phyloP scores from a whole-genome alignment of 139 green algal species.

The Coelastrella sp. region DNA sequence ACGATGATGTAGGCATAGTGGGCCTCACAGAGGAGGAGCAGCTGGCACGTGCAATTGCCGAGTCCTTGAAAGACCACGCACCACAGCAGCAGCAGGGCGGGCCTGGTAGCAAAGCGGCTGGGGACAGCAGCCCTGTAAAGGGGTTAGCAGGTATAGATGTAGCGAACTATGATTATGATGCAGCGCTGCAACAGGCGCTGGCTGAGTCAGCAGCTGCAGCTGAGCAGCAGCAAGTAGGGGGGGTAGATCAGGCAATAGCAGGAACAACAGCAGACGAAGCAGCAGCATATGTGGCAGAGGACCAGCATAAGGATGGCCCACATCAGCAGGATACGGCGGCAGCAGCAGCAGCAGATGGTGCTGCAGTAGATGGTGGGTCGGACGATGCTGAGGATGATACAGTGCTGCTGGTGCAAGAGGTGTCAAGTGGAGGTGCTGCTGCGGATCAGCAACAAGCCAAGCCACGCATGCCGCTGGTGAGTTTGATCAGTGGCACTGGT shows the following conservation, averaged over 20 bases:
- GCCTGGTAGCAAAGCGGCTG: neutral
- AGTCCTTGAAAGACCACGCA: constrained; percentile 27
- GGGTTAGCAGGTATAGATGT: neutral
- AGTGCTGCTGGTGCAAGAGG: neutral
- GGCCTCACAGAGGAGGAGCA: constrained; percentile 42
- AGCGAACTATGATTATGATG: constrained; percentile 25
- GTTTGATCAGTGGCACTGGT: neutral
- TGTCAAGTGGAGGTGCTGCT: neutral
- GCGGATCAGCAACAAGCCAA: neutral
- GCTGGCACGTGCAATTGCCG: constrained; percentile 25
- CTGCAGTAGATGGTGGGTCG: constrained; percentile 1
- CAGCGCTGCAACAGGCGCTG: neutral
- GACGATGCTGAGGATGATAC: constrained; percentile 4
- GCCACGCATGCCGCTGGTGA: constrained; percentile 5
- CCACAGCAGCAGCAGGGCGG: neutral
- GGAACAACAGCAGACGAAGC: neutral
- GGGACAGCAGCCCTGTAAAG: neutral
- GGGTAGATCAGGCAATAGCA: neutral
- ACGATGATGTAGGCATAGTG: neutral
- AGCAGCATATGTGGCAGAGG: neutral
- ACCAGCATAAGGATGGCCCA: neutral
- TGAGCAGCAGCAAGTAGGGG: neutral
- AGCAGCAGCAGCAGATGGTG: constrained; percentile 24
- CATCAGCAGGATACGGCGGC: neutral
- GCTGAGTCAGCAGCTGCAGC: constrained; percentile 36